A percentile compares a stretch with the other conserved stretches of the same genome.
phyloP scores from a whole-genome alignment of 371 early-diverging fungal genomes.

The Mortierella sp. region DNA sequence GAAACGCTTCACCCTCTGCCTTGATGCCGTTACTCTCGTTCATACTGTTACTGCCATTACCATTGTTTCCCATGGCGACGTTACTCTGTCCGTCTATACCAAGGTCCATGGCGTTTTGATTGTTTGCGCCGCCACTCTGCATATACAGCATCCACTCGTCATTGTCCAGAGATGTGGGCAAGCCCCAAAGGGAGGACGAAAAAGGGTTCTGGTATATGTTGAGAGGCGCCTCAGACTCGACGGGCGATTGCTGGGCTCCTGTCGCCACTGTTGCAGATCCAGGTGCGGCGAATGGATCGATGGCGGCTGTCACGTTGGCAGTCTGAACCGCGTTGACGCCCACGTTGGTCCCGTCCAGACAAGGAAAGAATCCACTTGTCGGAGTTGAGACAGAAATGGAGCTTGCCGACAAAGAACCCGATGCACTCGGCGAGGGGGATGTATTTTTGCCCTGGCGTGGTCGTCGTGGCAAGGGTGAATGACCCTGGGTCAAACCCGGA shows the following conservation, averaged over 20 bases:
- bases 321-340: background rate
- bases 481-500: constrained; percentile 49
- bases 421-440: constrained; percentile 27
- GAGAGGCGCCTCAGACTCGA: constrained; percentile 12
- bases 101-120: constrained; percentile 3
- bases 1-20: constrained; percentile 11
- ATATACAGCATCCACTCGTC: constrained; percentile 52
- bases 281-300: constrained; percentile 41
- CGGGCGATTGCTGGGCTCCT: background rate
- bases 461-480: constrained; percentile 41
- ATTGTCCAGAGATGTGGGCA: constrained; percentile 47
- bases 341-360: background rate
- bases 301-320: background rate
- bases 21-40: background rate
- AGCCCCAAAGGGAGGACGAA: constrained; percentile 47
- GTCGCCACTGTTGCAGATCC: constrained; percentile 31
- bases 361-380: constrained; percentile 17
- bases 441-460: constrained; percentile 46
- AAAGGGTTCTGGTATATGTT: constrained; percentile 42
- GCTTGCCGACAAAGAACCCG: background rate
- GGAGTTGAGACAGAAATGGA: constrained; percentile 5
- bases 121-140: constrained; percentile 33
- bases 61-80: background rate
- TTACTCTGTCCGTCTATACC: background rate
- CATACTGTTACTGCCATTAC: background rate